Conservation (phyloP, 257 asterid species). For the Solanum peruvianum region DNA sequence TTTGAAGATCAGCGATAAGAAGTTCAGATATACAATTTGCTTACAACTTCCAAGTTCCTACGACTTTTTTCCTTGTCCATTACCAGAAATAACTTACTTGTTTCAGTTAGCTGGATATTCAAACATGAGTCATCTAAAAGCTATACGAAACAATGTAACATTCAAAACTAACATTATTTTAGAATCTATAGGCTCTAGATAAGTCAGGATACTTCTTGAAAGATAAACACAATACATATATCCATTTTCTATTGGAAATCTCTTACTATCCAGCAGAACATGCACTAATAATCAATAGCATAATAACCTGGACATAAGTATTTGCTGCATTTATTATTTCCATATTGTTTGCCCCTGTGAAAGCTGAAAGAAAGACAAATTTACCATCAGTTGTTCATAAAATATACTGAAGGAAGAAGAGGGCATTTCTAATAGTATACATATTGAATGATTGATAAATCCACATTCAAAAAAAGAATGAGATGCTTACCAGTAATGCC, state of each 20-base stretch:
- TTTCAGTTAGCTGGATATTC: not conserved
- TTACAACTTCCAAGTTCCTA: not conserved
- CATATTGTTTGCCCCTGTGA: conserved; percentile 68
- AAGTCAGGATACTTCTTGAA: not conserved
- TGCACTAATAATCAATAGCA: not conserved
- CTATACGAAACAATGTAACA: not conserved
- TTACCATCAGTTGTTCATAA: conserved; percentile 2
- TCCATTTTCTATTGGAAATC: not conserved
- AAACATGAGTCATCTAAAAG: not conserved
- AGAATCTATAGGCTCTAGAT: not conserved
- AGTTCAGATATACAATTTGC: not conserved
- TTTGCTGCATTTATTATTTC: conserved; percentile 74
- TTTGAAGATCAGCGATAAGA: not conserved
- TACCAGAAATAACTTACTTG: not conserved
- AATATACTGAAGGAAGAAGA: not conserved
- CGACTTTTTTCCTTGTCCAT: not conserved
- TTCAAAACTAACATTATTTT: not conserved
- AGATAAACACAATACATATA: not conserved
- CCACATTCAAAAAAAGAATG: not conserved
- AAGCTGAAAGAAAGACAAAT: conserved; percentile 37
- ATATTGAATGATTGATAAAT: not conserved
- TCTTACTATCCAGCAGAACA: not conserved
- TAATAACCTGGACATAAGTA: conserved; percentile 75
- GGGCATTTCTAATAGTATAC: not conserved
- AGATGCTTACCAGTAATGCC: conserved; percentile 54